A percentile compares a stretch with the other conserved stretches of the same genome.
These are phyloP conservation scores for Talaromyces sp. DNA, from an alignment of 2,329 filamentous ascomycete species.

Conservation along the genomic window DNA sequence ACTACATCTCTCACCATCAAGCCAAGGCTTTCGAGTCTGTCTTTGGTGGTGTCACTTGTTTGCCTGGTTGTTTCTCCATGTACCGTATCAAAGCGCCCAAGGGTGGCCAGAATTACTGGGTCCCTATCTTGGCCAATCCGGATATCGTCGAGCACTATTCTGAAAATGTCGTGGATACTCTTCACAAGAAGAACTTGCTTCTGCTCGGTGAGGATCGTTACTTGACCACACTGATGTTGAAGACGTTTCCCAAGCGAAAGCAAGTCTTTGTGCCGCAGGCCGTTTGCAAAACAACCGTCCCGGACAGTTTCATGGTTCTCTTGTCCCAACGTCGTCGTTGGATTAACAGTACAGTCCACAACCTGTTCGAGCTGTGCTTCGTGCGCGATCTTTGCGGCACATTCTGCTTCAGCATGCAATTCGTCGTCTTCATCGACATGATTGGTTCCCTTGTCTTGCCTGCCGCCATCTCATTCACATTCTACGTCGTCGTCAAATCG, in stretches of 20 bases:
- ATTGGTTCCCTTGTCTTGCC: slow-evolving; percentile 91
- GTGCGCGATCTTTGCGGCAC: slow-evolving; percentile 96
- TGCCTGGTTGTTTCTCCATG: slow-evolving; percentile 99
- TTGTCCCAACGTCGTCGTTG: slow-evolving; percentile 92
- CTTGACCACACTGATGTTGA: slow-evolving; percentile 93
- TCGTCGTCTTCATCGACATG: slow-evolving; percentile 92
- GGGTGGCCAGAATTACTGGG: slow-evolving; percentile 98
- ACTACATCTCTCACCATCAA: slow-evolving; percentile 95
- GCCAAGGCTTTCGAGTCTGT: slow-evolving; percentile 97
- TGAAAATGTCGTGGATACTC: slow-evolving; percentile 95
- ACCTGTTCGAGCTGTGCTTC: slow-evolving; percentile 93
- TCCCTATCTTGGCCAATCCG: slow-evolving; percentile 95
- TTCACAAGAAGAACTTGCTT: slow-evolving; percentile 95
- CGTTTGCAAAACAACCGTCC: slow-evolving; percentile 97
- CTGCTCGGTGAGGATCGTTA: slow-evolving; percentile 92
- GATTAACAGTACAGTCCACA: slow-evolving; percentile 99
- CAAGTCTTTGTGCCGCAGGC: slow-evolving; percentile 98
- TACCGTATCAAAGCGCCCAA: slow-evolving; percentile 99
- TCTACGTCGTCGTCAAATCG: slow-evolving; percentile 88
- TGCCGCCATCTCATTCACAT: slow-evolving; percentile 92
- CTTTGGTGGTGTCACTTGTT: slow-evolving; percentile 97
- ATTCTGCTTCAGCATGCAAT: slow-evolving; percentile 99
- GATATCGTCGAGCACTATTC: slow-evolving; percentile 99
- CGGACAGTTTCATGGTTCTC: slow-evolving; percentile 85
- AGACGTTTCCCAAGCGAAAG: slow-evolving; percentile 98